Base-by-base conservation (phyloP, 345 rosid species). In the Heritiera littoralis region DNA sequence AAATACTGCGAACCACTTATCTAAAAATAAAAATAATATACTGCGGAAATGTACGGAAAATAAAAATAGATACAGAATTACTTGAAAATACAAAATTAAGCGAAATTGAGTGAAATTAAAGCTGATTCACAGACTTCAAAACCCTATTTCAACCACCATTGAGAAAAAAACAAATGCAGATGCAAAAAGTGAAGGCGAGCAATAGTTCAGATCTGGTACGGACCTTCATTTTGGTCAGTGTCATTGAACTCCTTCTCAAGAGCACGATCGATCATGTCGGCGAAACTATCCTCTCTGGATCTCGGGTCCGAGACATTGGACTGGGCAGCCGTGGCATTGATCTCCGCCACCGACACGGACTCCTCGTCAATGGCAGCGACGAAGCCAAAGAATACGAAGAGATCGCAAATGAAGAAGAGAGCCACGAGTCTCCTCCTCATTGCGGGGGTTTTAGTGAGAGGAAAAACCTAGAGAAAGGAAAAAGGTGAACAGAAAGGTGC, bases 201-300 rank as follows among this genome's bases (percentile, higher is more conserved):
- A 59, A 72, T 23, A 86, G 73, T 60, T 76, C 82, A 89, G 92
- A 89, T 90, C 90, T 78, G 84, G 83, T 58, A 79, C 58, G 64
- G 54, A 91, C 94, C 95, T 84, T 92, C 95, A 23, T 74, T 85
- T 77, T 92, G 94, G 71, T 95, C 98, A 78, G 87, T 92, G 81
- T 93, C 98, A 5, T 90, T 83, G 87, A 93, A 95, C 91, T 95
- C 98, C 84, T 90, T 90, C 88, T 86, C 91, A 41, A 95, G 94
- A 55, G 98, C 98, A 7, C 94, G 93, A 85, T 89, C 97, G 77
- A 95, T 92, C 80, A 95, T 92, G 81, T 90, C 92, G 10, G 95
- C 98, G 83, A 95, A 92, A 80, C 91, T 88, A 60, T 86, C 93
- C 74, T 91, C 93, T 76, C 80, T 89, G 78, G 89, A 89, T 83